A percentile compares a stretch with the other conserved stretches of the same genome.
Evolutionary conservation across 495 filamentous ascomycete species (phyloP).

Genomic region (Penicillium turbatum): DNA sequence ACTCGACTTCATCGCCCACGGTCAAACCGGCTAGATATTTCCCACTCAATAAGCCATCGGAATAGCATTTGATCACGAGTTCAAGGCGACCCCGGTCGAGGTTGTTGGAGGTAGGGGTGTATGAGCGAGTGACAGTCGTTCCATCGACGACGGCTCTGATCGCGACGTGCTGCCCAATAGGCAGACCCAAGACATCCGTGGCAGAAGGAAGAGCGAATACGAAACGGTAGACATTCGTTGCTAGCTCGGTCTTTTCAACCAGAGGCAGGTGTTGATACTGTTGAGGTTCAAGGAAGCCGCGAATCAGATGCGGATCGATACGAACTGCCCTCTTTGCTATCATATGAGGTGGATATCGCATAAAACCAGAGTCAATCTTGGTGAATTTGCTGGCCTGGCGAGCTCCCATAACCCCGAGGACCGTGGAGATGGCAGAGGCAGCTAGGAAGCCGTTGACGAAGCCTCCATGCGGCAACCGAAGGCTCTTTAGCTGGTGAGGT

Average conservation of each 20-base stretch:
- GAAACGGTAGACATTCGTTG: slow-evolving; percentile 45
- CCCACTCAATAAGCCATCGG: slow-evolving; percentile 44
- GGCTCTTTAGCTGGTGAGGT: slow-evolving; percentile 11
- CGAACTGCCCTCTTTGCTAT: slow-evolving; percentile 27
- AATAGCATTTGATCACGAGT: slow-evolving; percentile 48
- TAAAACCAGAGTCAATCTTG: slow-evolving; percentile 33
- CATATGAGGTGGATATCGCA: slow-evolving; percentile 37
- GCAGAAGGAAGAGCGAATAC: slow-evolving; percentile 45
- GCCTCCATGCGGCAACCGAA: slow-evolving; percentile 21
- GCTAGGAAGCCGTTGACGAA: slow-evolving; percentile 36
- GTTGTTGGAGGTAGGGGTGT: slow-evolving; percentile 53
- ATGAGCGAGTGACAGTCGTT: slow-evolving; percentile 40
- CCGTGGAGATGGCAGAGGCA: slow-evolving; percentile 24
- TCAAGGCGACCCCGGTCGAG: slow-evolving; percentile 43
- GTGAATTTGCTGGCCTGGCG: slow-evolving; percentile 25
- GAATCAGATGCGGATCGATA: slow-evolving; percentile 29
- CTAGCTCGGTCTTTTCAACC: slow-evolving; percentile 38
- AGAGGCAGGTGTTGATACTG: slow-evolving; percentile 44
- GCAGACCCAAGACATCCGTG: slow-evolving; percentile 43
- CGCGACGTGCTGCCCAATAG: slow-evolving; percentile 51
- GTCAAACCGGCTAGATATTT: slow-evolving; percentile 42
- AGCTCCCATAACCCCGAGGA: slow-evolving; percentile 22
- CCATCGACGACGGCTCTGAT: slow-evolving; percentile 45
- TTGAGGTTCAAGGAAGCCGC: slow-evolving; percentile 43
- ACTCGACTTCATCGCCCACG: slow-evolving; percentile 39